Conservation (phyloP, 352 stramenopile species). For the Globisporangium emineosum region DNA sequence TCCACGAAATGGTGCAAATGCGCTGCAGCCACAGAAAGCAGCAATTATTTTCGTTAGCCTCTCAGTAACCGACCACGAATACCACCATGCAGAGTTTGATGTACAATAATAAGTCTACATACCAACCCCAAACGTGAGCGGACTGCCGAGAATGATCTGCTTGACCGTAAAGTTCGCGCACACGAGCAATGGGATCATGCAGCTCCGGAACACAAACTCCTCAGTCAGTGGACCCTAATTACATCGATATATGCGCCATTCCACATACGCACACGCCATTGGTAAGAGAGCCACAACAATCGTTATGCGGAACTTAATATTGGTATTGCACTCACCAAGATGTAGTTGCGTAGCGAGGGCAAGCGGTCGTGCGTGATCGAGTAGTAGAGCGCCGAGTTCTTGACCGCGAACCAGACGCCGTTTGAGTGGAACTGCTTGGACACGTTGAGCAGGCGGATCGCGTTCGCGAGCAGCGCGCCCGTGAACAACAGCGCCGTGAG, state of each 20-base stretch:
- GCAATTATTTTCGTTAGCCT: constrained; percentile 2
- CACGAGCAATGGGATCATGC: constrained; percentile 90
- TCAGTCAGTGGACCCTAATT: constrained; percentile 89
- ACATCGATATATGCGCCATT: background rate
- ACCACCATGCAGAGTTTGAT: background rate
- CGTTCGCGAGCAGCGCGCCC: constrained; percentile 71
- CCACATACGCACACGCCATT: constrained; percentile 3
- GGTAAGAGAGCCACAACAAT: background rate
- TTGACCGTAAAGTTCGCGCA: constrained; percentile 72
- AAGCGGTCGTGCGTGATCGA: constrained; percentile 68
- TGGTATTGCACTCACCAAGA: constrained; percentile 45
- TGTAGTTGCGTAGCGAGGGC: constrained; percentile 78
- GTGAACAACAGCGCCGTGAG: constrained; percentile 76
- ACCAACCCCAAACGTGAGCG: constrained; percentile 94
- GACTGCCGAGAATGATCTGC: constrained; percentile 84
- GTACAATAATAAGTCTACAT: constrained; percentile 21
- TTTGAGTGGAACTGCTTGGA: constrained; percentile 76
- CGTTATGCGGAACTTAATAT: background rate
- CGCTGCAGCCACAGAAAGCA: constrained; percentile 34
- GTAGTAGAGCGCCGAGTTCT: constrained; percentile 82
- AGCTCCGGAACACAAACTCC: constrained; percentile 95
- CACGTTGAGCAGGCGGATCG: constrained; percentile 67
- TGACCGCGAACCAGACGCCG: constrained; percentile 72
- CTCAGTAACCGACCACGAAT: background rate
- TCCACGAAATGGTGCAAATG: constrained; percentile 88